Base-by-base conservation (phyloP, 192 early-diverging fungal genomes). In the Entomortierella chlamydospora region DNA sequence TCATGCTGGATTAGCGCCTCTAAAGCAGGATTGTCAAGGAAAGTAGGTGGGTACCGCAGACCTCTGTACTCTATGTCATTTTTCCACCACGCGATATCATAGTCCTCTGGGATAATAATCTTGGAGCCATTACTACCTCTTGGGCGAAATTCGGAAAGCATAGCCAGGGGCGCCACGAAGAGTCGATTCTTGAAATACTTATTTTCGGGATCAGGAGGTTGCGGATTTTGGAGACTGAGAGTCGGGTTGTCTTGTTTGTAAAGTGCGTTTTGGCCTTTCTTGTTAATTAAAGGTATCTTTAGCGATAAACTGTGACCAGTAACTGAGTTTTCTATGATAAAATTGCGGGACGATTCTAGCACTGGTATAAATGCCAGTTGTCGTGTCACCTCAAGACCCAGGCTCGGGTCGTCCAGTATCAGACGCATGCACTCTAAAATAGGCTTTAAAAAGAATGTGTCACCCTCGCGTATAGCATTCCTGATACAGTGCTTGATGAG, bases 401-500 rank as follows among this genome's bases (percentile, higher is more conserved):
- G 28, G 2, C 26, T 30, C 23, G 9, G 8, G n/a, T 55, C 54
- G 5, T 55, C 54, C 28, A 30, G 22, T n/a, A 55, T 55, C 28
- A 55, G 12, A 13, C 10, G 25, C 28, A 55, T 25, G 54, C 54
- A 55, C 23, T 55, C 54, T 13, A 55, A 55, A 17, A 55, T 55
- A n/a, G 54, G 54, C 26, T 55, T 55, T 13, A 55, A 15, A 17
- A 55, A 55, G 28, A 30, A 55, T n/a, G 54, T 55, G 26, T 55
- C 54, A 28, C 54, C 54, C 28, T 28, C 54, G n/a, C 28, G 20
- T 13, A 28, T 30, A 11, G 54, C 54, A 55, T 55, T 55, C 28
- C 26, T n/a, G 54, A 55, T 55, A 30, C 54, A 55, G 28, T 55
- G 54, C 28, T 28, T n/a, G 22, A 55, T 55, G 11, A 55, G 54